Conservation (phyloP, 768 basidiomycete genomes). For the Cystofilobasidium macerans region DNA sequence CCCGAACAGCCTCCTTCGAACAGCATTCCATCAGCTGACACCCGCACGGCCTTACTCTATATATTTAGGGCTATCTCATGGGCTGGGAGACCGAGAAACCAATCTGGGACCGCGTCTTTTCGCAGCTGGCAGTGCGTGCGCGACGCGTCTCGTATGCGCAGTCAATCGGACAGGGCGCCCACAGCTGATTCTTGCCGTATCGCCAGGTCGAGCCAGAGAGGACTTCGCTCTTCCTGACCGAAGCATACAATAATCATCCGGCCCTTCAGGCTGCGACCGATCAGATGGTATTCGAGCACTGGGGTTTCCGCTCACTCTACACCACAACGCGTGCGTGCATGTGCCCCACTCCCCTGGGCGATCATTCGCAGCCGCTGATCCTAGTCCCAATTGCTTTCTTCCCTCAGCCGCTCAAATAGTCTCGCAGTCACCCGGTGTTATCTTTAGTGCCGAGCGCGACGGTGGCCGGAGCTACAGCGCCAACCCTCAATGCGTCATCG, state of each 20-base stretch:
- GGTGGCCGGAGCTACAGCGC: conserved; percentile 40
- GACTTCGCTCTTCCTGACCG: conserved; percentile 72
- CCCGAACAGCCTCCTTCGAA: no score
- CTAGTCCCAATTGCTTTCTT: conserved; percentile 11
- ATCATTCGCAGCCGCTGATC: conserved; percentile 1
- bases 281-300: conserved; percentile 93
- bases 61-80: conserved; percentile 86
- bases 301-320: conserved; percentile 74
- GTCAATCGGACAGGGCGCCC: neutral
- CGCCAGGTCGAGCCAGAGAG: conserved; percentile 60
- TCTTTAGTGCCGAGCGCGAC: no score
- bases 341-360: conserved; percentile 24
- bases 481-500: conserved; percentile 63
- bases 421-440: neutral
- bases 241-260: conserved; percentile 87
- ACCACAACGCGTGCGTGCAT: conserved; percentile 62
- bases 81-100: conserved; percentile 95
- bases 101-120: conserved; percentile 84
- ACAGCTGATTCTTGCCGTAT: neutral
- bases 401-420: conserved; percentile 6
- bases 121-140: conserved; percentile 43
- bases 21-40: no score
- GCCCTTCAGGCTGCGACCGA: conserved; percentile 87
- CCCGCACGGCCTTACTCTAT: conserved; percentile 16
- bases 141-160: no score